Base-by-base conservation (phyloP, 2,329 filamentous ascomycete species). In the Colletotrichum australisinense region DNA sequence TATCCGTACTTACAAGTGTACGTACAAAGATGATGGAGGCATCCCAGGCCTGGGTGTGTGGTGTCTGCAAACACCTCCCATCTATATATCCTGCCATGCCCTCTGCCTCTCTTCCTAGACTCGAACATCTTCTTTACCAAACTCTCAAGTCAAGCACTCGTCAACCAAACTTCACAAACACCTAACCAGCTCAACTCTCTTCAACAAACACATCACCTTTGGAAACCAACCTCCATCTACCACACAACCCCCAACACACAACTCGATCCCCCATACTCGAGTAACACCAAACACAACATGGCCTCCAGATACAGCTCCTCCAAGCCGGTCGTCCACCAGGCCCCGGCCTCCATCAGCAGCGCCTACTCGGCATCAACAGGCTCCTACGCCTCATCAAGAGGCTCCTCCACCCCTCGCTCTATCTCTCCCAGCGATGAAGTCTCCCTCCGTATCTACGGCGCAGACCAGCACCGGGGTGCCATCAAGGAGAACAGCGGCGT, bases 281-380 rank as follows among this genome's bases (percentile, higher is more conserved):
- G 38, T 35, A 26, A 49, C 35, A 63, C 49, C 52, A 28, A 28
- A 38, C 56, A 42, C 60, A 75, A 67, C 53, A 69, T 65, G 75
- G 62, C 75, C 79, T 81, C 63, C 59, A 60, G 30, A 57, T 69
- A 67, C 62, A 75, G 74, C 72, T 74, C 74, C 75, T 74, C 74
- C 53, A 65, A 56, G 78, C 81, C 63, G 46, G 76, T 82, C 67
- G 77, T 83, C 69, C 82, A 83, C 75, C 81, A 83, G 75, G 75
- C 76, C 70, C 76, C 75, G 65, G 75, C 80, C 66, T 81, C 79
- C 24, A 76, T 78, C 74, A 75, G 74, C 64, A 79, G 77, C 58
- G 76, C 74, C 69, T 78, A 77, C 76, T 80, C 80, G 32, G 70
- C 65, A 12, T 78, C 78, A 38, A 76, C 74, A 53, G 58, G 74